Percentiles rank a stretch among this genome's conserved stretches.
phyloP scores from a whole-genome alignment of 2,329 filamentous ascomycete species.

The Rhynchosporium secalis region DNA sequence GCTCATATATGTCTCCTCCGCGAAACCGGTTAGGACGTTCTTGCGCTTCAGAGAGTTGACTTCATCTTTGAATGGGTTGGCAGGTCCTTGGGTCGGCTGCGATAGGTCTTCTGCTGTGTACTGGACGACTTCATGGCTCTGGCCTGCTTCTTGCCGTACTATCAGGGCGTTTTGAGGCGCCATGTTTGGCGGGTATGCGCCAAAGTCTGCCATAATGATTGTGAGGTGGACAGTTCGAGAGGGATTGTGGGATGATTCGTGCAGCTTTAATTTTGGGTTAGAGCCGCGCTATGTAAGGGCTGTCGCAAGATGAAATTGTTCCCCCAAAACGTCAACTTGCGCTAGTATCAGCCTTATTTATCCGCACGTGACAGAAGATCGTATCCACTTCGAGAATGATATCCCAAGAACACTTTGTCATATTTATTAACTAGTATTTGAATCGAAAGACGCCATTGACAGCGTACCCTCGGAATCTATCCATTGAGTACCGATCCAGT shows the following conservation, averaged over 20 bases:
- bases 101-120: conserved; percentile 74
- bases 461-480: conserved; percentile 34
- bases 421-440: conserved; percentile 16
- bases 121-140: conserved; percentile 60
- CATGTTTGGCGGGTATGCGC: conserved; percentile 66
- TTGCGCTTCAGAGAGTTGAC: conserved; percentile 68
- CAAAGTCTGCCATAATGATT: conserved; percentile 58
- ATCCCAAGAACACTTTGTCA: background rate
- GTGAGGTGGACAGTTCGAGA: background rate
- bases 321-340: background rate
- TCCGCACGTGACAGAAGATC: background rate
- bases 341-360: conserved; percentile 10
- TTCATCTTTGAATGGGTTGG: conserved; percentile 73
- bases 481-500: conserved; percentile 28
- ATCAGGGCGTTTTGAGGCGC: conserved; percentile 63
- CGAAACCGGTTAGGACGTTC: conserved; percentile 80
- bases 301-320: conserved; percentile 8
- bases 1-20: conserved; percentile 84
- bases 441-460: conserved; percentile 27
- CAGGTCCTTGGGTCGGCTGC: conserved; percentile 64
- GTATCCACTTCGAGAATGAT: background rate
- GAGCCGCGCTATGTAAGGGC: background rate
- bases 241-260: background rate
- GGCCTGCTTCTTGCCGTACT: conserved; percentile 54
- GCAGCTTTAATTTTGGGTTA: background rate